phyloP scores from a whole-genome alignment of 768 basidiomycete genomes.

The Xerocomellus intermedius region DNA sequence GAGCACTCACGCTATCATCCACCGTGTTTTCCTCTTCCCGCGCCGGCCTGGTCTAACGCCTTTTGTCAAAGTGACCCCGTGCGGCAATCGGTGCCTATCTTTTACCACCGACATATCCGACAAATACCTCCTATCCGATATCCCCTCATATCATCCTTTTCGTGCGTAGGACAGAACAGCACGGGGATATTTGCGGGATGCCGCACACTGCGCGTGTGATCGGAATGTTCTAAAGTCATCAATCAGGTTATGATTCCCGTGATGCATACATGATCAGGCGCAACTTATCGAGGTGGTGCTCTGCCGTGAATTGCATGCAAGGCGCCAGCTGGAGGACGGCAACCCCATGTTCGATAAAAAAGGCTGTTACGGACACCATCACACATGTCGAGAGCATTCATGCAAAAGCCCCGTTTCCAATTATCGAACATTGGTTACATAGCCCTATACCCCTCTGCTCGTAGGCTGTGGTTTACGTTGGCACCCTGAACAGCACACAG shows the following conservation, averaged over 20 bases:
- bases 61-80: conserved; percentile 9
- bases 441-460: conserved; percentile 23
- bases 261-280: conserved; percentile 15
- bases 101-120: conserved; percentile 15
- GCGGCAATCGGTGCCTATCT: conserved; percentile 24
- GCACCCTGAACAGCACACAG: conserved; percentile 25
- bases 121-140: conserved; percentile 22
- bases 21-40: conserved; percentile 12
- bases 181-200: conserved; percentile 8
- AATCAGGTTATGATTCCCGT: conserved; percentile 24
- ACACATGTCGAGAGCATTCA: conserved; percentile 15
- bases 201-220: conserved; percentile 17
- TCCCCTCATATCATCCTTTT: not conserved
- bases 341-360: conserved; percentile 11
- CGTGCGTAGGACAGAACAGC: not conserved
- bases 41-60: conserved; percentile 12
- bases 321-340: conserved; percentile 7
- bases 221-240: conserved; percentile 17
- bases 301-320: conserved; percentile 24
- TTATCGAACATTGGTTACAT: conserved; percentile 11
- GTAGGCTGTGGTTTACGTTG: conserved; percentile 31
- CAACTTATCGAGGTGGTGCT: conserved; percentile 10
- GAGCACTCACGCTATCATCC: conserved; percentile 15
- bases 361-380: conserved; percentile 13
- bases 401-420: conserved; percentile 12